Percentiles rank a stretch among this genome's conserved stretches.
Conservation (phyloP, 2,329 filamentous ascomycete species). For the Xylaria sp. region DNA sequence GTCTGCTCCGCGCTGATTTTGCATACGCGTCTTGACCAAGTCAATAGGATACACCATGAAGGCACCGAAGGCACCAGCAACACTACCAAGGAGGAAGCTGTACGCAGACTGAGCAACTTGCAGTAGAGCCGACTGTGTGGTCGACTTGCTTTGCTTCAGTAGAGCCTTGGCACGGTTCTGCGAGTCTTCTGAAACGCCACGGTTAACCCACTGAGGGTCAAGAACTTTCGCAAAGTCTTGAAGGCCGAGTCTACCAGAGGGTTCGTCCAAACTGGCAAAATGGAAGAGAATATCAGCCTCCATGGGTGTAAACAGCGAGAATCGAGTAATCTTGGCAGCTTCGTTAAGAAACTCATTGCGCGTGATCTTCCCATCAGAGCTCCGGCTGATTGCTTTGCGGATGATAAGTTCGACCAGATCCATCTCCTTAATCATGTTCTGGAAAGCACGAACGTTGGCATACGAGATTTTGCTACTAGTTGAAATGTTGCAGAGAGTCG, state of each 20-base stretch:
- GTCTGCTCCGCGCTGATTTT: conserved; percentile 86
- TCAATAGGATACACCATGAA: conserved; percentile 99
- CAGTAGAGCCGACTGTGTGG: conserved; percentile 63
- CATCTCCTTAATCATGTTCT: conserved; percentile 98
- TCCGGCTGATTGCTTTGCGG: conserved; percentile 82
- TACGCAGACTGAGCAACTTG: conserved; percentile 78
- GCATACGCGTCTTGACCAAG: conserved; percentile 96
- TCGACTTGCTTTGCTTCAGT: conserved; percentile 56
- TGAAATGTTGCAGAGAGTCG: conserved; percentile 93
- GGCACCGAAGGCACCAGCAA: conserved; percentile 95
- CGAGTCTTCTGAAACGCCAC: conserved; percentile 58
- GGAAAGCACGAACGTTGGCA: conserved; percentile 95
- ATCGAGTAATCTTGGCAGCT: conserved; percentile 87
- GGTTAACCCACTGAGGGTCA: conserved; percentile 86
- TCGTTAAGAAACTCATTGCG: conserved; percentile 93
- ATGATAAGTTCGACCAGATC: conserved; percentile 95
- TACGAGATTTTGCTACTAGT: conserved; percentile 93
- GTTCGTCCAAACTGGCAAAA: conserved; percentile 91
- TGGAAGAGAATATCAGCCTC: conserved; percentile 99
- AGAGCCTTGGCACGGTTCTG: conserved; percentile 34
- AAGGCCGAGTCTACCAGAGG: conserved; percentile 81
- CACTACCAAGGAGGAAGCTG: conserved; percentile 86
- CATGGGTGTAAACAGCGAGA: conserved; percentile 97
- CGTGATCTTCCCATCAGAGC: conserved; percentile 89
- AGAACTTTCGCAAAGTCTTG: conserved; percentile 93